Conservation (phyloP, 208 protist species). For the Zelonia costaricensis region DNA sequence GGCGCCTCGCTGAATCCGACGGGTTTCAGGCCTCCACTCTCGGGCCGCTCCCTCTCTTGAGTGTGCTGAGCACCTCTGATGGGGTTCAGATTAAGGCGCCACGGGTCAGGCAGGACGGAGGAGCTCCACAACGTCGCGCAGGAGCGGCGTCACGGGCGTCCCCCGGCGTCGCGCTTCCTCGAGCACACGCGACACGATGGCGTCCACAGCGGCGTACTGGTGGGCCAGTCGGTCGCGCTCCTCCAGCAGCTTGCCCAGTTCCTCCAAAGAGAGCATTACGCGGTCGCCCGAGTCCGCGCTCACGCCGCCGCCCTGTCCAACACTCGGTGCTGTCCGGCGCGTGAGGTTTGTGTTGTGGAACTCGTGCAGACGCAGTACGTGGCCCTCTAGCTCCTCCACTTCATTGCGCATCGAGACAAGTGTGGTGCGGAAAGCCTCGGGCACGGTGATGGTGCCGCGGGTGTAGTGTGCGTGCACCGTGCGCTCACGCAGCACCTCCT, state of each 20-base stretch:
- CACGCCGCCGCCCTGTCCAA: not conserved
- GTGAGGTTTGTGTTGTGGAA: conserved; percentile 48
- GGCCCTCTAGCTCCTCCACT: conserved; percentile 51
- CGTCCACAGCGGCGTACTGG: conserved; percentile 34
- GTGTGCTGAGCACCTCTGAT: not conserved
- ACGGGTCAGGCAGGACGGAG: conserved; percentile 16
- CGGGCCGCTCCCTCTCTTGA: not conserved
- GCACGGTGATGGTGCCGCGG: conserved; percentile 33
- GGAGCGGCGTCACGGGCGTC: conserved; percentile 14
- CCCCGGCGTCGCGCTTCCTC: not conserved
- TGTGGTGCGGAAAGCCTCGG: conserved; percentile 17
- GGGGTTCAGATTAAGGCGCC: too few species aligned
- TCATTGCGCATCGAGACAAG: conserved; percentile 39
- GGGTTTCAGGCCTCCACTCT: too few species aligned
- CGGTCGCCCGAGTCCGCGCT: conserved; percentile 1
- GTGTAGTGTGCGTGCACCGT: conserved; percentile 24
- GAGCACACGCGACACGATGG: conserved; percentile 20
- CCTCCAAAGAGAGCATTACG: conserved; percentile 49
- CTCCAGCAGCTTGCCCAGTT: conserved; percentile 63
- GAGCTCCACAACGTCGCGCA: conserved; percentile 24
- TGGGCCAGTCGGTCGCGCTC: conserved; percentile 63
- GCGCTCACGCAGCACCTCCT: conserved; percentile 11
- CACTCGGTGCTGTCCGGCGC: not conserved
- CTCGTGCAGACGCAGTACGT: conserved; percentile 41
- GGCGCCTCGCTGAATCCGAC: too few species aligned